These are phyloP conservation scores for Paramecium caudatum DNA, from an alignment of 73 alveolate genomes.

Conservation along the genomic window DNA sequence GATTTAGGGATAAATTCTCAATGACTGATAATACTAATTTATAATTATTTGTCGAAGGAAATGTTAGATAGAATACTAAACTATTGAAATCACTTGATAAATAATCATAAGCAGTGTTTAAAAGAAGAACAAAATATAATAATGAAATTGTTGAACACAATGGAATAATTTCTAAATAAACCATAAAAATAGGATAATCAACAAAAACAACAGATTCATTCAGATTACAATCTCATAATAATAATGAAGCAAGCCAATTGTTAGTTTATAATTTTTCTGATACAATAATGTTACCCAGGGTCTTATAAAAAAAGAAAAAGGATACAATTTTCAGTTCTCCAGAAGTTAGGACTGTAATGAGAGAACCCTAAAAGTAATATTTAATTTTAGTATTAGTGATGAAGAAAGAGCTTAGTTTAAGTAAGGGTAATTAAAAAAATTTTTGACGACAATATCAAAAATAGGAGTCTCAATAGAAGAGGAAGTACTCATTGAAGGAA, in stretches of 20 bases:
- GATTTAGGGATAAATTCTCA: background rate
- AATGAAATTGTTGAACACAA: background rate
- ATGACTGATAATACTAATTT: background rate
- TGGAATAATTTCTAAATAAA: background rate
- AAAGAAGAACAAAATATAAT: background rate
- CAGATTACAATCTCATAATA: background rate
- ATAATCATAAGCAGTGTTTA: background rate
- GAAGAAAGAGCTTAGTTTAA: constrained; percentile 13
- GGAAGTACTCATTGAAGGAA: background rate
- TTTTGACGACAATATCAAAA: constrained; percentile 19
- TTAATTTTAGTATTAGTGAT: constrained; percentile 7
- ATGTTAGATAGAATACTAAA: background rate
- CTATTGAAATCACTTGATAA: background rate
- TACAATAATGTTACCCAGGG: background rate
- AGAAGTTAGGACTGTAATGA: background rate
- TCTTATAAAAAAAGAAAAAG: background rate
- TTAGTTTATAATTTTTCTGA: constrained; percentile 3
- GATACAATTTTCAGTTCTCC: background rate
- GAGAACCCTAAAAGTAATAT: constrained; percentile 30
- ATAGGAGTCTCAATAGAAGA: background rate
- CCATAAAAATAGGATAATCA: background rate
- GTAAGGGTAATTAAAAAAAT: background rate
- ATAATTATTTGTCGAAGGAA: constrained; percentile 21
- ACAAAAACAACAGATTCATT: constrained; percentile 17
- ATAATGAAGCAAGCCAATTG: background rate